These are phyloP conservation scores for Setomelanomma holmii DNA, from an alignment of 2,329 filamentous ascomycete species.

Conservation along the genomic window DNA sequence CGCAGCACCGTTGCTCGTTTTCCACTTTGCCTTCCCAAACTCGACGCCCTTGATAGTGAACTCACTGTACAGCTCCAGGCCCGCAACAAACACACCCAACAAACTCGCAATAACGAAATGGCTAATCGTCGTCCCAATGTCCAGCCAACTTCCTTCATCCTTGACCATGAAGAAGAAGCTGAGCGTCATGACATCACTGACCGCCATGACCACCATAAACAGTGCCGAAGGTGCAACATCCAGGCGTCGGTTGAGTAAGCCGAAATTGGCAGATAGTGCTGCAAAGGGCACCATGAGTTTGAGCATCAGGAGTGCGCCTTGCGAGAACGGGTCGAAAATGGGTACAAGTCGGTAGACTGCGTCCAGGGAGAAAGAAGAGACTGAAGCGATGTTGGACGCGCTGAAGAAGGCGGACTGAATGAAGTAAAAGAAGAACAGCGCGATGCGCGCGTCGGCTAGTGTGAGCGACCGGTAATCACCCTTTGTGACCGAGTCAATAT, in stretches of 20 bases:
- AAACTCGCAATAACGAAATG: constrained; percentile 93
- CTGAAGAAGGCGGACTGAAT: constrained; percentile 96
- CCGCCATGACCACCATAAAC: constrained; percentile 87
- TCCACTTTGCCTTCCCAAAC: constrained; percentile 54
- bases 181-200: constrained; percentile 89
- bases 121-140: constrained; percentile 95
- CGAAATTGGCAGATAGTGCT: constrained; percentile 90
- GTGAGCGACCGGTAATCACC: constrained; percentile 70
- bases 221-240: constrained; percentile 86
- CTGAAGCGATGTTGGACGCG: constrained; percentile 92
- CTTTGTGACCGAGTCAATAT: constrained; percentile 38
- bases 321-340: constrained; percentile 91
- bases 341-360: constrained; percentile 87
- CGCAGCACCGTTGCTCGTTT: neutral
- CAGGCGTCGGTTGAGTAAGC: constrained; percentile 83
- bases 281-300: constrained; percentile 95
- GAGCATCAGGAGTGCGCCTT: constrained; percentile 83
- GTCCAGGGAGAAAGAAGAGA: constrained; percentile 92
- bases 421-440: constrained; percentile 93
- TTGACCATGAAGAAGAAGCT: constrained; percentile 98
- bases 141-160: constrained; percentile 95
- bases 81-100: constrained; percentile 88
- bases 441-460: constrained; percentile 84
- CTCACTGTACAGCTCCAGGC: constrained; percentile 84
- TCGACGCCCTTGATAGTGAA: constrained; percentile 82